These are phyloP conservation scores for Rhodotorula sp. DNA, from an alignment of 1,284 basidiomycete species.

Conservation along the genomic window DNA sequence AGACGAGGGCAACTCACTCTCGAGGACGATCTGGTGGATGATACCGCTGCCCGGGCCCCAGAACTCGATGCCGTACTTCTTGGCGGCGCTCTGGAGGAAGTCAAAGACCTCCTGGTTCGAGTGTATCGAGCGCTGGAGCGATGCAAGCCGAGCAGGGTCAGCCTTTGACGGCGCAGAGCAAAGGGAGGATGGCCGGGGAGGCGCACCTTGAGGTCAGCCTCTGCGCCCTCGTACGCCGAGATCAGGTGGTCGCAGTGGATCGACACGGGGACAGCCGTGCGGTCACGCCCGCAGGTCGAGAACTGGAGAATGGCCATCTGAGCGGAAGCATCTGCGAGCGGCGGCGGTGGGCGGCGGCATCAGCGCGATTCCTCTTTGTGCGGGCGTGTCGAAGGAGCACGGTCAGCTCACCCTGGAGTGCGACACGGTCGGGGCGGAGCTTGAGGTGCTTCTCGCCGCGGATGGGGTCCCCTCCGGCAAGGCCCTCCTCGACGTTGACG, in stretches of 20 bases:
- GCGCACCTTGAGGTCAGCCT: conserved; percentile 72
- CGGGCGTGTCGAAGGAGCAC: too few relatives aligned
- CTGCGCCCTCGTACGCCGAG: conserved; percentile 68
- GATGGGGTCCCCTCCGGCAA: conserved; percentile 65
- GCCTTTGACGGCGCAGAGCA: background rate
- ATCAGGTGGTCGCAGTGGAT: conserved; percentile 95
- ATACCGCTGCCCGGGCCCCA: conserved; percentile 91
- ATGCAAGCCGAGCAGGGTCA: background rate
- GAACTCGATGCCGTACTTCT: conserved; percentile 78
- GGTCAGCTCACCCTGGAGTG: conserved; percentile 71
- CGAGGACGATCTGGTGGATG: conserved; percentile 96
- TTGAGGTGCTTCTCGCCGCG: conserved; percentile 89
- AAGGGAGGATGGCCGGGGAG: background rate
- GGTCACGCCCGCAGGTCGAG: conserved; percentile 90
- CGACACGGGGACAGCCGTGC: conserved; percentile 82
- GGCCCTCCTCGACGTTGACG: conserved; percentile 68
- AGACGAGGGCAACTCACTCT: conserved; percentile 57
- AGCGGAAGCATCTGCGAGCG: conserved; percentile 77
- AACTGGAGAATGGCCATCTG: conserved; percentile 95
- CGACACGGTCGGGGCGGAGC: conserved; percentile 87
- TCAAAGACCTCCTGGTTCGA: conserved; percentile 97
- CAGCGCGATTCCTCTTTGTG: background rate
- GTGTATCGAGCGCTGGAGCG: conserved; percentile 70
- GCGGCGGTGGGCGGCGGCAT: conserved; percentile 11
- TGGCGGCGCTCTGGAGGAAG: conserved; percentile 90